Evolutionary conservation across 129 eudicot species (phyloP), one percentile per base, ranked within the genome.

Genomic region (Chrysanthemum seticuspe): DNA sequence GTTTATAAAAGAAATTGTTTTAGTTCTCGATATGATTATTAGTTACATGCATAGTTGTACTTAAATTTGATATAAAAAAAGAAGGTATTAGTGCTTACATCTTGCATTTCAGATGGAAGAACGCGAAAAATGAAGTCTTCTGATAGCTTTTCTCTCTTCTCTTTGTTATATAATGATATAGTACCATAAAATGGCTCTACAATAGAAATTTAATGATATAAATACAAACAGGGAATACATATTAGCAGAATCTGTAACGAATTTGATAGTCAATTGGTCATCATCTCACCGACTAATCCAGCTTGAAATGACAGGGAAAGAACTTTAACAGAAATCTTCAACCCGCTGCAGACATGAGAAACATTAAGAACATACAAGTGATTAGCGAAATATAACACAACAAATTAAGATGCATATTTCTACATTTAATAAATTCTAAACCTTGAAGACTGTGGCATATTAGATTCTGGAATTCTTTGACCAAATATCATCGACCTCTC

Each of bases 131-230:
- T 81, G 80, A 86, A 94, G 82, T 94, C 99, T 75, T 94, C 99
- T 5, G 99, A 94, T 67, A 94, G 88, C 73, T 94, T 94, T 69
- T 94, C 99, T 80, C 96, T 94, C 85, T 91, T 88, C 85, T 90
- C 99, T 83, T 83, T 86, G 80, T 94, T 94, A 77, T 94, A 94
- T 76, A 94, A 88, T 80, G 93, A 90, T 75, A 94, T 90, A 6
- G 96, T 94, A 64, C 99, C 99, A 80, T 88, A 76, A 71, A 94
- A 94, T 34, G 99, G 99, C 85, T 94, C 99, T 94, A 78, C 72
- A 90, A 80, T 34, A 84, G 51, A 70, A 63, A 67, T 19, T 19
- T 19, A 19, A 19, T 19, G 21, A 19, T 19, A 19, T 19, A 19
- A 19, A 19, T 19, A 80, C 45, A 76, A 10, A 70, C 29, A 55